These are phyloP conservation scores for Paecilomyces dactylethromorphus DNA, from an alignment of 2,329 filamentous ascomycete genomes.

Conservation along the genomic window DNA sequence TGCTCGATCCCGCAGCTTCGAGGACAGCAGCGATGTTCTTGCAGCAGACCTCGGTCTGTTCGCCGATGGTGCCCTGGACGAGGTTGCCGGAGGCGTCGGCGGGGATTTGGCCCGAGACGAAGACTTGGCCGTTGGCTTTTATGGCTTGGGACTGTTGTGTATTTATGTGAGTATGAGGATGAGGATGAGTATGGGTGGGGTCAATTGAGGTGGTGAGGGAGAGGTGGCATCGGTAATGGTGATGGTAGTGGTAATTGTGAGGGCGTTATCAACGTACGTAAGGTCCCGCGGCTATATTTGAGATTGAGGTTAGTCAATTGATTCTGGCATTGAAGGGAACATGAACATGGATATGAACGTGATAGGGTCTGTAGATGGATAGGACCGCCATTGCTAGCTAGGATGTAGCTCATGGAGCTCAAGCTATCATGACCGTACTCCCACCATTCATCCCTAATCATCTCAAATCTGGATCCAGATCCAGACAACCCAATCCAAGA, in stretches of 20 bases:
- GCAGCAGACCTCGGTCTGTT: slow-evolving; percentile 65
- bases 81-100: slow-evolving; percentile 56
- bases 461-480: neutral
- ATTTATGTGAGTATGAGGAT: slow-evolving; percentile 6
- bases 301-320: neutral
- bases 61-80: slow-evolving; percentile 57
- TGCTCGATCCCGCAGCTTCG: slow-evolving; percentile 68
- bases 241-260: neutral
- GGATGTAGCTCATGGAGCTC: slow-evolving; percentile 4
- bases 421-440: too few species aligned
- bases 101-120: slow-evolving; percentile 71
- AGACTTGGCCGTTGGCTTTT: slow-evolving; percentile 61
- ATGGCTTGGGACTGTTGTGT: slow-evolving; percentile 51
- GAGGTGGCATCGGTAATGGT: neutral
- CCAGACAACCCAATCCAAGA: neutral
- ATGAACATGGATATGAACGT: neutral
- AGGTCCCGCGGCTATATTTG: slow-evolving; percentile 30
- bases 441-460: neutral
- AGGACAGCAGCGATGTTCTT: slow-evolving; percentile 81
- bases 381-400: slow-evolving; percentile 2
- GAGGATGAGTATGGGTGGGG: neutral
- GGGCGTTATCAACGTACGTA: slow-evolving; percentile 29
- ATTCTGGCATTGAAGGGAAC: neutral
- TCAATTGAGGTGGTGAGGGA: neutral
- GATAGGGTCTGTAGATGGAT: neutral